phyloP scores from a whole-genome alignment of 805 yeast species.

The Jamesozyma jinghongensis region DNA sequence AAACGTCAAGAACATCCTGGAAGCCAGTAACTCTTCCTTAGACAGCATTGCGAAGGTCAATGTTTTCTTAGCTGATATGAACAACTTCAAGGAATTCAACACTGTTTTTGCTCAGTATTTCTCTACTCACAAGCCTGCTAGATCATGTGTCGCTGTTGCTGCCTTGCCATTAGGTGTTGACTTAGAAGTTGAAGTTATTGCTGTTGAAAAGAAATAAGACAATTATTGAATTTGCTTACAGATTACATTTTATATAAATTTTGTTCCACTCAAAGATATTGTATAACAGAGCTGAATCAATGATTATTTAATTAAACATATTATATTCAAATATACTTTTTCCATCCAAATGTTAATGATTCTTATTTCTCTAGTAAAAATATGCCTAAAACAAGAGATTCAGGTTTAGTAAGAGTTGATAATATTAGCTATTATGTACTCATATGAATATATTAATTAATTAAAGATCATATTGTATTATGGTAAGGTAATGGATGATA shows the following conservation, averaged over 20 bases:
- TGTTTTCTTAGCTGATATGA: constrained; percentile 84
- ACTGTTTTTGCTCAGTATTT: constrained; percentile 70
- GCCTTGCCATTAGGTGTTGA: constrained; percentile 79
- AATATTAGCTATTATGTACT: too few relatives aligned
- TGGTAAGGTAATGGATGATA: too few relatives aligned
- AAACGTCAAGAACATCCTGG: constrained; percentile 60
- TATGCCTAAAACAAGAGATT: too few relatives aligned
- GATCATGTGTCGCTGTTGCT: constrained; percentile 94
- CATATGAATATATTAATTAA: too few relatives aligned
- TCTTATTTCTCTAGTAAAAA: too few relatives aligned
- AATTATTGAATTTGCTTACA: too few relatives aligned
- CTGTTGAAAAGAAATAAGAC: constrained; percentile 48
- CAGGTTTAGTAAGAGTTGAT: too few relatives aligned
- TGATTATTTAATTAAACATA: too few relatives aligned
- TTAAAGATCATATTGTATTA: too few relatives aligned
- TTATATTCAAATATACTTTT: not conserved
- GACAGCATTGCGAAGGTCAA: constrained; percentile 78
- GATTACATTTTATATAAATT: too few relatives aligned
- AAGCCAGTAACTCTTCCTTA: constrained; percentile 74
- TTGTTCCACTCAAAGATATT: not conserved
- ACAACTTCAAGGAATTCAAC: constrained; percentile 74
- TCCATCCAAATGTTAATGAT: too few relatives aligned
- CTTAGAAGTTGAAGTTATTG: constrained; percentile 83
- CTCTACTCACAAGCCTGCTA: constrained; percentile 76
- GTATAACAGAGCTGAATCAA: too few relatives aligned